These are phyloP conservation scores for Cubamyces sp. DNA, from an alignment of 768 basidiomycete species.

Conservation along the genomic window DNA sequence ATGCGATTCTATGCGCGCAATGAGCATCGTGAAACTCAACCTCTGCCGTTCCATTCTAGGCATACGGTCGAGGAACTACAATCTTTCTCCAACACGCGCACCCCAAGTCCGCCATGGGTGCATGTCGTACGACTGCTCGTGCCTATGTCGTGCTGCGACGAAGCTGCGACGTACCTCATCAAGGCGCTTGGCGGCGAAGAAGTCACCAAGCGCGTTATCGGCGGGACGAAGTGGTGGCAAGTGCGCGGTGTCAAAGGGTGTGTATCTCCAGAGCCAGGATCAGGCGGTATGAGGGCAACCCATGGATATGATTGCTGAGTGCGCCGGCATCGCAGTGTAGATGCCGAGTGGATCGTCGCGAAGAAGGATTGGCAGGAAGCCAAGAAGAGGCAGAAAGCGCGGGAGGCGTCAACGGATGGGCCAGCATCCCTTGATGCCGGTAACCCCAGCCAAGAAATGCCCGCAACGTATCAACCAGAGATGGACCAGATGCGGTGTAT, in stretches of 20 bases:
- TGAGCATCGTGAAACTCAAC: neutral
- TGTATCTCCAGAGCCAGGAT: conserved; percentile 25
- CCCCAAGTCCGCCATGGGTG: conserved; percentile 85
- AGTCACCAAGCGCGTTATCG: conserved; percentile 67
- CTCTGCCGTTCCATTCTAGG: conserved; percentile 39
- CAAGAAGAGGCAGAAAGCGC: conserved; percentile 58
- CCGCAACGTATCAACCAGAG: conserved; percentile 55
- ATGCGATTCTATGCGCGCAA: conserved; percentile 30
- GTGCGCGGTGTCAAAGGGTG: conserved; percentile 84
- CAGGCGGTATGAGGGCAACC: neutral
- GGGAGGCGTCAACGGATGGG: conserved; percentile 15
- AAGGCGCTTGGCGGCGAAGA: conserved; percentile 85
- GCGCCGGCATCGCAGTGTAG: conserved; percentile 51
- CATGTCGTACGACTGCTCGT: conserved; percentile 72
- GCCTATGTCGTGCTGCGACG: conserved; percentile 75
- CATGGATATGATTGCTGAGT: neutral
- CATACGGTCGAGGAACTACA: conserved; percentile 88
- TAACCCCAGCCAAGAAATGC: conserved; percentile 21
- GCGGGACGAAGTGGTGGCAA: conserved; percentile 98
- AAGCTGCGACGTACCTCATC: conserved; percentile 74
- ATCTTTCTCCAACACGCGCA: conserved; percentile 78
- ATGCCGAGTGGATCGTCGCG: conserved; percentile 87
- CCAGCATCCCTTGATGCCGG: conserved; percentile 3
- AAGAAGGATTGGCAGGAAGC: conserved; percentile 82
- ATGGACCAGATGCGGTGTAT: conserved; percentile 89